A percentile compares a stretch with the other conserved stretches of the same genome.
Evolutionary conservation across 306 rosid species (phyloP).

Genomic region (cucumber (Cucumis sativus)): DNA sequence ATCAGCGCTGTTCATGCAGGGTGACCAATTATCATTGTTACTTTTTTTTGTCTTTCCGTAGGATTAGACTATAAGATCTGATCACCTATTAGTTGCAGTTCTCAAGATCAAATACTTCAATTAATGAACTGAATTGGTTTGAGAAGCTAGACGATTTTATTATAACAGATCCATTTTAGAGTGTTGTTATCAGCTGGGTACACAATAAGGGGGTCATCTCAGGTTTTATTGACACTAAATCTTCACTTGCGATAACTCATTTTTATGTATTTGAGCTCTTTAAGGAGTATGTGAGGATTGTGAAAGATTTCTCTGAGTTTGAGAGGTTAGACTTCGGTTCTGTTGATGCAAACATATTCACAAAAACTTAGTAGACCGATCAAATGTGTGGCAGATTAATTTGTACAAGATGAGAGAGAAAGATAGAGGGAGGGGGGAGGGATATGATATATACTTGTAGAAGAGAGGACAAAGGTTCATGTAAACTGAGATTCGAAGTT

Average conservation of each 20-base stretch:
- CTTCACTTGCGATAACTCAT: neutral
- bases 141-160: neutral
- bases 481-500: neutral
- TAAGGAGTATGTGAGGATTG: neutral
- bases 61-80: neutral
- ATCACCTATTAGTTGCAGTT: neutral
- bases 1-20: neutral
- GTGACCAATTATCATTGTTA: neutral
- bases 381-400: neutral
- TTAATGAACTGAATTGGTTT: neutral
- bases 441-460: neutral
- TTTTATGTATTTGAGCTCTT: neutral
- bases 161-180: neutral
- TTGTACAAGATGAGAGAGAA: neutral
- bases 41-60: neutral
- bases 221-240: neutral
- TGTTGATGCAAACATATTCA: neutral
- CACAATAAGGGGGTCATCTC: neutral
- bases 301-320: neutral
- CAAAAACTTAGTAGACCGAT: neutral
- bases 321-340: neutral
- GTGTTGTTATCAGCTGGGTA: neutral
- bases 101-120: neutral
- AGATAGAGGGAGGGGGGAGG: too few relatives aligned
- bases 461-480: neutral